Base-by-base conservation (phyloP, 345 rosid species). In the Arabidopsis suecica region DNA sequence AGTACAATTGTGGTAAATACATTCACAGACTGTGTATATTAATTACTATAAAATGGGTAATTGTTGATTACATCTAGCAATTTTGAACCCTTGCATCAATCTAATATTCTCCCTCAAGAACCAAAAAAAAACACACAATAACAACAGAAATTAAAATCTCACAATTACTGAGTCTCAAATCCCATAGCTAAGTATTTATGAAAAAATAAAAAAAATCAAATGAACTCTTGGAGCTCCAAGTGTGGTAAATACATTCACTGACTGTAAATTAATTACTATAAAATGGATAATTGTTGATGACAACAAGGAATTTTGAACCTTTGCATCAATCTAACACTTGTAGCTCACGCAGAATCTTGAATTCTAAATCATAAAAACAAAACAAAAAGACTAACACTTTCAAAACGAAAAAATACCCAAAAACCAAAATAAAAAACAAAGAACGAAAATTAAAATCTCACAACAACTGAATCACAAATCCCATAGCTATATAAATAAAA, bases 401-500 rank as follows among this genome's bases (percentile, higher is more conserved):
- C 1, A 36, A 22, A 18, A 59, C 18, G 18, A 18, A 18, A 13
- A 53, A 53, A 53, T 23, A 9, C 32, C 51, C 61, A 14, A 57
- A 33, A 56, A 7, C 11, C 7, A n/a, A 30, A 74, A 36, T 9
- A 41, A 41, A 5, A 54, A 11, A 65, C 12, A 48, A 1, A 1
- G 1, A 41, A 61, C 22, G 28, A 56, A 9, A 74, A 36, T 30
- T 45, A 45, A 77, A 65, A 40, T 14, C 67, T 71, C 61, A 57
- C 67, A 64, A 30, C 36, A 9, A 28, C 71, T 70, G 60, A 63
- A 36, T 55, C 65, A 77, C 60, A 47, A 77, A 57, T 20, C 60
- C 76, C 51, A 63, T 18, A 64, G 61, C 61, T 64, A 64, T 28
- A 54, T 62, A 36, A 18, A 60, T n/a, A 22, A 47, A 75, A 51